Conservation (phyloP, 371 early-diverging fungal genomes). For the Mucor indicus region DNA sequence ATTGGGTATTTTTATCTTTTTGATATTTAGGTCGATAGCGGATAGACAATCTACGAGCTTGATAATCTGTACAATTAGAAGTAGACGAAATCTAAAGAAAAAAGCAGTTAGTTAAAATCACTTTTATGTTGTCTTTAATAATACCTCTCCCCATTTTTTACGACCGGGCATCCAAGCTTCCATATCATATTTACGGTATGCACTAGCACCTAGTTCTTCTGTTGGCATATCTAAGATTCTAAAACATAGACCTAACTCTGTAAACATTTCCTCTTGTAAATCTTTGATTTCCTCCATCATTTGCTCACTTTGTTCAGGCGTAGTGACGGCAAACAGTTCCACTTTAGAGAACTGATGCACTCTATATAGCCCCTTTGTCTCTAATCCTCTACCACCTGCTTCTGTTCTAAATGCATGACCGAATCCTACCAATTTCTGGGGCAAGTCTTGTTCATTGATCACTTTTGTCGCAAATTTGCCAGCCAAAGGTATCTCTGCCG, state of each 20-base stretch:
- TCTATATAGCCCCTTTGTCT: slow-evolving; percentile 86
- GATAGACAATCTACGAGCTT: slow-evolving; percentile 72
- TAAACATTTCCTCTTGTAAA: slow-evolving; percentile 77
- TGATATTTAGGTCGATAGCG: slow-evolving; percentile 42
- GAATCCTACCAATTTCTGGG: slow-evolving; percentile 73
- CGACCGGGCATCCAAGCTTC: slow-evolving; percentile 96
- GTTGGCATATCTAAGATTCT: slow-evolving; percentile 92
- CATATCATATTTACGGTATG: slow-evolving; percentile 89
- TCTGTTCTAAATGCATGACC: slow-evolving; percentile 90
- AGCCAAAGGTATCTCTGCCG: slow-evolving; percentile 92
- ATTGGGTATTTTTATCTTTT: slow-evolving; percentile 36
- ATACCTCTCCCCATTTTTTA: slow-evolving; percentile 85
- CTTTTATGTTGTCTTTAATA: background rate
- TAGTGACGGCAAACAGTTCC: slow-evolving; percentile 82
- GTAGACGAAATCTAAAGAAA: slow-evolving; percentile 65
- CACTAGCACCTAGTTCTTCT: slow-evolving; percentile 89
- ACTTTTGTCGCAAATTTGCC: slow-evolving; percentile 74
- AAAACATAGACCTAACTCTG: slow-evolving; percentile 79
- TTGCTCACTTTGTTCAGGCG: slow-evolving; percentile 60
- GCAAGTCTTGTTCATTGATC: slow-evolving; percentile 58
- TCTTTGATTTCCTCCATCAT: slow-evolving; percentile 69
- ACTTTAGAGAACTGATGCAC: slow-evolving; percentile 96
- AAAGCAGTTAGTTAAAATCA: background rate
- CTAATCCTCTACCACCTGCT: slow-evolving; percentile 80
- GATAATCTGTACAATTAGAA: slow-evolving; percentile 90